Conservation (phyloP, 2,329 filamentous ascomycete genomes). For the Cordyceps cateniannulata region DNA sequence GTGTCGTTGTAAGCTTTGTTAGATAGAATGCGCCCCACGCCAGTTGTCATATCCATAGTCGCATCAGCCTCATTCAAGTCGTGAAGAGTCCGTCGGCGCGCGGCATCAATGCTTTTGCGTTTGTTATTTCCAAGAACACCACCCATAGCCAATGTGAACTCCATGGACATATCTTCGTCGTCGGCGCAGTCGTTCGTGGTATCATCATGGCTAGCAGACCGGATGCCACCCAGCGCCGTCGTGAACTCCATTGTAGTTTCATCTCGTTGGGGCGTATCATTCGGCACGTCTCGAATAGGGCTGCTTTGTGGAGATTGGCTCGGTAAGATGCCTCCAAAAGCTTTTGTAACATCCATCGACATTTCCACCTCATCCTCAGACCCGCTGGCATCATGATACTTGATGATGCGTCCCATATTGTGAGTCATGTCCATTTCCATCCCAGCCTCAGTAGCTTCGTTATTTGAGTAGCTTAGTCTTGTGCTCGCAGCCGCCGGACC, state of each 20-base stretch:
- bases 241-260: slow-evolving; percentile 12
- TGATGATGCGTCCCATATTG: slow-evolving; percentile 49
- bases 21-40: slow-evolving; percentile 62
- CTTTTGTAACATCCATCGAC: slow-evolving; percentile 91
- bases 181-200: slow-evolving; percentile 15
- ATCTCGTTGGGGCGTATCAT: background rate
- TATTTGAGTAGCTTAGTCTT: slow-evolving; percentile 13
- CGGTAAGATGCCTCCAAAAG: slow-evolving; percentile 70
- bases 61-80: slow-evolving; percentile 4
- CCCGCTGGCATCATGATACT: slow-evolving; percentile 36
- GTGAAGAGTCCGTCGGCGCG: slow-evolving; percentile 3
- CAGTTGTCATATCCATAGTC: slow-evolving; percentile 81
- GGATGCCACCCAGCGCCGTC: slow-evolving; percentile 11
- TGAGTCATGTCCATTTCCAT: slow-evolving; percentile 52
- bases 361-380: slow-evolving; percentile 55
- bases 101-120: slow-evolving; percentile 4
- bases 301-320: slow-evolving; percentile 20
- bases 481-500: background rate
- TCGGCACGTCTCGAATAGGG: background rate
- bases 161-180: slow-evolving; percentile 30
- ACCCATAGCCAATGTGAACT: slow-evolving; percentile 18
- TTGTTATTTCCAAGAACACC: slow-evolving; percentile 10
- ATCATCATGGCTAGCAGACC: background rate
- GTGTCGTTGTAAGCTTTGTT: slow-evolving; percentile 25
- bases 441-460: slow-evolving; percentile 29